Conservation (phyloP, 2,329 filamentous ascomycete genomes). For the Penicillium verrucosum region DNA sequence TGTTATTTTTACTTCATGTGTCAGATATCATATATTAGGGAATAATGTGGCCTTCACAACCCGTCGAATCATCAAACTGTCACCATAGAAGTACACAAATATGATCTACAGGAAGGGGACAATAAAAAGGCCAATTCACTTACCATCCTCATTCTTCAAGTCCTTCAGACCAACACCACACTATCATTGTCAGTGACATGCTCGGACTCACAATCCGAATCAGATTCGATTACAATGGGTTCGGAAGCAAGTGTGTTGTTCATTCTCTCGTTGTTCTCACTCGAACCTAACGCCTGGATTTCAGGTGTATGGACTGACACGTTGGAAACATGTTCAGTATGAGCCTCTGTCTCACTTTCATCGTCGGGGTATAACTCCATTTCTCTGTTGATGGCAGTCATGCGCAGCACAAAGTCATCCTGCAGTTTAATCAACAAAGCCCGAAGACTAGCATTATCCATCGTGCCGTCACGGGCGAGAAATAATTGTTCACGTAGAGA, state of each 20-base stretch:
- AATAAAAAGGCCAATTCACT: neutral
- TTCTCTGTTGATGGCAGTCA: conserved; percentile 62
- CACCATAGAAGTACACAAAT: neutral
- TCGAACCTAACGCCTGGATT: neutral
- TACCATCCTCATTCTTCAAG: neutral
- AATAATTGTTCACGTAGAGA: conserved; percentile 68
- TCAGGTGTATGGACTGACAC: neutral
- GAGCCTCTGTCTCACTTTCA: conserved; percentile 6
- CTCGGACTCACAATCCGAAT: neutral
- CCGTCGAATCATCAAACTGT: neutral
- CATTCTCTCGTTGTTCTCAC: neutral
- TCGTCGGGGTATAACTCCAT: conserved; percentile 18
- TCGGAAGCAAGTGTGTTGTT: neutral
- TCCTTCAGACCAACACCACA: conserved; percentile 4
- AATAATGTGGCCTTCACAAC: neutral
- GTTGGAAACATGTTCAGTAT: neutral
- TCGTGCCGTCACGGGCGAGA: conserved; percentile 63
- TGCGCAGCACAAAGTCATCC: conserved; percentile 68
- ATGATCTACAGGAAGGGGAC: neutral
- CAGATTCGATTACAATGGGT: conserved; percentile 4
- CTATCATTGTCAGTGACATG: conserved; percentile 4
- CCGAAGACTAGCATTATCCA: conserved; percentile 62
- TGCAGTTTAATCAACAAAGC: conserved; percentile 66
- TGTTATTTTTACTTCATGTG: neutral
- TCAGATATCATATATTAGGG: neutral